These are phyloP conservation scores for Phytophthora brassicae DNA, from an alignment of 352 stramenopile genomes.

Conservation along the genomic window DNA sequence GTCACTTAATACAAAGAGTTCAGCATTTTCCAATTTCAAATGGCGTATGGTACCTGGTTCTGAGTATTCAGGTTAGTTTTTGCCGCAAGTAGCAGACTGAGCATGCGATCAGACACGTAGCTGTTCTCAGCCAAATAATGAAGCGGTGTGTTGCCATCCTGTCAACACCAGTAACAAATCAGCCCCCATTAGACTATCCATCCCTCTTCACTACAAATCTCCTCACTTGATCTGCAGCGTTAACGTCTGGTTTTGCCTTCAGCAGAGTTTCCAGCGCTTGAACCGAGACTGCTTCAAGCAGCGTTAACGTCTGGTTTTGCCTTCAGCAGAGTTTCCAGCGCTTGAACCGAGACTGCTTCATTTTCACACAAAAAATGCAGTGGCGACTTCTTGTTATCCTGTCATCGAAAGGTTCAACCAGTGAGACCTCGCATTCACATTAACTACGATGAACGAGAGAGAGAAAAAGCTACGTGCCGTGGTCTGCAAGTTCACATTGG, in stretches of 20 bases:
- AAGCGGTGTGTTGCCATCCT: conserved; percentile 69
- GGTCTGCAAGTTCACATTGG: conserved; percentile 40
- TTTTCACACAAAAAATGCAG: conserved; percentile 82
- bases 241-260: conserved; percentile 39
- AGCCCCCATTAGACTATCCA: neutral
- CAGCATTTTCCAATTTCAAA: too few species aligned
- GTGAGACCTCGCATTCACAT: neutral
- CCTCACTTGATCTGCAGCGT: conserved; percentile 49
- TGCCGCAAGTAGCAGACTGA: conserved; percentile 44
- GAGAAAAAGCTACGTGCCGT: conserved; percentile 24
- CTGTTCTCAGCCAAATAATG: conserved; percentile 66
- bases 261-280: conserved; percentile 45
- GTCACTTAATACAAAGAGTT: too few species aligned
- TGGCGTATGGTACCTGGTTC: conserved; percentile 48
- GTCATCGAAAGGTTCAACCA: neutral
- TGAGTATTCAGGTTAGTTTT: conserved; percentile 60
- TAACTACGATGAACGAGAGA: too few species aligned
- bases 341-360: conserved; percentile 38
- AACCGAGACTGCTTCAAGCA: conserved; percentile 42
- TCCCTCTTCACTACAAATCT: neutral
- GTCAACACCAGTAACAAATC: neutral
- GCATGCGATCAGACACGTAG: conserved; percentile 33
- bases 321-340: conserved; percentile 48
- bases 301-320: too few species aligned
- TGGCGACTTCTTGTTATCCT: conserved; percentile 57